phyloP scores from a whole-genome alignment of 176 grass and related monocot species.

The Carex scoparia region DNA sequence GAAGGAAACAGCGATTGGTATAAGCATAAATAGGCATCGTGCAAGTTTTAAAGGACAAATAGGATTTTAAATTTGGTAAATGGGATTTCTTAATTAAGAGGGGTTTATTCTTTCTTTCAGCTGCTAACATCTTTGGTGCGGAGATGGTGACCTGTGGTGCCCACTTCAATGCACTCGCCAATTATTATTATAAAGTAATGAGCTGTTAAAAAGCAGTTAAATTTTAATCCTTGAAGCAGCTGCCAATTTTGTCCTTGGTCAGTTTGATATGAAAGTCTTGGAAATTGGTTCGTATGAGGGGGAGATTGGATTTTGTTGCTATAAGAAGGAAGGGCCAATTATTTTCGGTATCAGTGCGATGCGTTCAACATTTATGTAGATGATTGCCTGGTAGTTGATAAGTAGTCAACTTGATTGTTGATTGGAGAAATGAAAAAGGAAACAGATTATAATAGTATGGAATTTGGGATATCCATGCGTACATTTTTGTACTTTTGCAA shows the following conservation, averaged over 20 bases:
- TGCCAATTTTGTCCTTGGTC: neutral
- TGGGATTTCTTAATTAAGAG: neutral
- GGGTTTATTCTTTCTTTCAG: slow-evolving; percentile 34
- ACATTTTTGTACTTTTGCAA: neutral
- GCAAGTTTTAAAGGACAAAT: neutral
- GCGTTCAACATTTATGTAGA: neutral
- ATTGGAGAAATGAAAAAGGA: neutral
- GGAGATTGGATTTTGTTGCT: too few relatives aligned
- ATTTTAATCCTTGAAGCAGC: neutral
- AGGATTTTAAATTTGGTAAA: neutral
- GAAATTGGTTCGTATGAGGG: too few relatives aligned
- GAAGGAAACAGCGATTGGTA: neutral
- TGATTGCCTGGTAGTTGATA: neutral
- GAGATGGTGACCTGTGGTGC: slow-evolving; percentile 45
- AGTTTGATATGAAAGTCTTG: too few relatives aligned
- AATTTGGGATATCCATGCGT: neutral
- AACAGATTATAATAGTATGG: neutral
- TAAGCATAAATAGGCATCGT: neutral
- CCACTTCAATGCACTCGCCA: neutral
- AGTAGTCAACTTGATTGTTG: neutral
- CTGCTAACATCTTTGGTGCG: slow-evolving; percentile 71
- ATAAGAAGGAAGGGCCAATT: too few relatives aligned
- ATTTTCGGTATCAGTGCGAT: too few relatives aligned
- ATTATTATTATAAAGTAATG: neutral
- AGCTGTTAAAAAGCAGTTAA: neutral